phyloP scores from a whole-genome alignment of 495 filamentous ascomycete genomes.

The Lophiostoma macrostomum region DNA sequence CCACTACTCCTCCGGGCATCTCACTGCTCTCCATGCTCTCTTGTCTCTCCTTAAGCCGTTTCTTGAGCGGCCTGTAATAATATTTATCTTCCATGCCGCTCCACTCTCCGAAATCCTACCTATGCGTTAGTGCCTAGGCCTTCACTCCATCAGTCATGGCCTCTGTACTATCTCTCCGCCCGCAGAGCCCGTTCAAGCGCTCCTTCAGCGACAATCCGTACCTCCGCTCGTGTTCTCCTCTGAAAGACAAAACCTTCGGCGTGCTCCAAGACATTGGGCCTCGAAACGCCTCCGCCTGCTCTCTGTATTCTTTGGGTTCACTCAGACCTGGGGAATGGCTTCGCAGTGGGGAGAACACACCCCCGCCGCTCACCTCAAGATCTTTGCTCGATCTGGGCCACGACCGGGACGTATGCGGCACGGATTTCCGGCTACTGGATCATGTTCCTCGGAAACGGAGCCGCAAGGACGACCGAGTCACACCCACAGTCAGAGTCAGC shows the following conservation, averaged over 20 bases:
- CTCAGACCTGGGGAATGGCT: slow-evolving; percentile 17
- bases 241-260: slow-evolving; percentile 10
- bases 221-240: slow-evolving; percentile 27
- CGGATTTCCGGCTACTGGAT: neutral
- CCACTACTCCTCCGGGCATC: slow-evolving; percentile 5
- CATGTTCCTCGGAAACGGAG: slow-evolving; percentile 15
- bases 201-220: slow-evolving; percentile 37
- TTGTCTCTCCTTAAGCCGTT: slow-evolving; percentile 25
- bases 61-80: neutral
- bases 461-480: slow-evolving; percentile 3
- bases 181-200: slow-evolving; percentile 36
- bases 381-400: slow-evolving; percentile 18
- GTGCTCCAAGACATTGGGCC: slow-evolving; percentile 18
- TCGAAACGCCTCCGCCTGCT: slow-evolving; percentile 29
- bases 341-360: slow-evolving; percentile 27
- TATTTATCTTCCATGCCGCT: slow-evolving; percentile 35
- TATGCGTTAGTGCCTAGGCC: slow-evolving; percentile 16
- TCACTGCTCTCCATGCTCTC: neutral
- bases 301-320: slow-evolving; percentile 25
- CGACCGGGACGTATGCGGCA: neutral
- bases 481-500: neutral
- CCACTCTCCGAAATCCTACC: slow-evolving; percentile 3
- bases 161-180: slow-evolving; percentile 35
- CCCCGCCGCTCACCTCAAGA: slow-evolving; percentile 17
- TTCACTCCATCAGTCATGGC: slow-evolving; percentile 24